phyloP scores from a whole-genome alignment of 2,329 filamentous ascomycete species.

The Colletotrichum sp. region DNA sequence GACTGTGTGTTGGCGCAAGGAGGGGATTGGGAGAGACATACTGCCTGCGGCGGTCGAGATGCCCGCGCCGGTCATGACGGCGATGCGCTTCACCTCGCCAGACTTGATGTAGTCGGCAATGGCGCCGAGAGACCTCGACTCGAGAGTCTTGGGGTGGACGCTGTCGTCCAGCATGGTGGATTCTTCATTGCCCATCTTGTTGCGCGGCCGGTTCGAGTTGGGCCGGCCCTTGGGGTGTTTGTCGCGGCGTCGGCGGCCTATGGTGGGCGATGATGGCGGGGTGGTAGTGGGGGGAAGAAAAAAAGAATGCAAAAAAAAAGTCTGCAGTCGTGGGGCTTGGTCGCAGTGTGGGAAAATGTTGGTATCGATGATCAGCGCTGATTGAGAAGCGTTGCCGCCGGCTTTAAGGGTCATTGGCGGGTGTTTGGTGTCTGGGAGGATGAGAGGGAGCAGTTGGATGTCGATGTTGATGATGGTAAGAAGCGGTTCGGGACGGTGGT shows the following conservation, averaged over 20 bases:
- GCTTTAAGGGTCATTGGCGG: no score
- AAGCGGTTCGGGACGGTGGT: neutral
- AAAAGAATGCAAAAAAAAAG: neutral
- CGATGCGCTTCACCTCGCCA: conserved; percentile 70
- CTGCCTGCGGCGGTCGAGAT: conserved; percentile 78
- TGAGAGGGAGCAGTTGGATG: neutral
- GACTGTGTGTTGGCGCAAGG: conserved; percentile 9
- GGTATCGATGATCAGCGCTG: neutral
- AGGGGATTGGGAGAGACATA: conserved; percentile 32
- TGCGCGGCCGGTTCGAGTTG: conserved; percentile 33
- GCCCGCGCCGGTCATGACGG: conserved; percentile 90
- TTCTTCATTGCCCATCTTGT: conserved; percentile 85
- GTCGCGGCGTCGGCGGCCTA: conserved; percentile 42
- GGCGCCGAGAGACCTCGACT: conserved; percentile 70
- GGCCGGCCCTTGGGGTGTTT: conserved; percentile 36
- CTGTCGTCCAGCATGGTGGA: conserved; percentile 70
- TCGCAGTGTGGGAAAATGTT: accelerated
- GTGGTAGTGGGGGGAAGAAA: neutral
- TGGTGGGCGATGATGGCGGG: conserved; percentile 28
- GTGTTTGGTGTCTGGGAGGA: neutral
- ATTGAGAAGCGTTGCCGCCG: neutral
- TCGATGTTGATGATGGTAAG: neutral
- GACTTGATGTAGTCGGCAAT: conserved; percentile 82
- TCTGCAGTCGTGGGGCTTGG: neutral
- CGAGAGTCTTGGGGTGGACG: conserved; percentile 67